Percentiles rank a stretch among this genome's conserved stretches.
Evolutionary conservation across 2,329 filamentous ascomycete species (phyloP).

Genomic region (Gliomastix tumulicola): DNA sequence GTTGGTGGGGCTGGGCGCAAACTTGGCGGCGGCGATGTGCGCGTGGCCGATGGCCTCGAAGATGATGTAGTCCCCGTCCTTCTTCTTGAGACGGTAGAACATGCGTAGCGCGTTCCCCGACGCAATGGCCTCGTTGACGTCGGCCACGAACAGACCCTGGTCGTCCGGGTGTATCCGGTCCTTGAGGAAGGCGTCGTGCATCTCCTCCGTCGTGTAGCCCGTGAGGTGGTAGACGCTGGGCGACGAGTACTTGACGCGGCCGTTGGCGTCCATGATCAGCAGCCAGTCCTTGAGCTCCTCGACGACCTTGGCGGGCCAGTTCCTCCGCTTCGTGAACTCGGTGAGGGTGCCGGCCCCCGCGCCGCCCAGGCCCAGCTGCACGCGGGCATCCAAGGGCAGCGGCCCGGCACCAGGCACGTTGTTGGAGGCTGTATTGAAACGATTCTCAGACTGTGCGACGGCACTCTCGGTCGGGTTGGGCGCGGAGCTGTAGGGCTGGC

Average conservation of each 20-base stretch:
- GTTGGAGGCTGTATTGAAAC: constrained; percentile 23
- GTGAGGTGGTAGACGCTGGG: constrained; percentile 69
- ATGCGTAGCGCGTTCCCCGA: constrained; percentile 73
- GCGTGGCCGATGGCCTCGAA: constrained; percentile 92
- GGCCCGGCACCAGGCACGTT: constrained; percentile 33
- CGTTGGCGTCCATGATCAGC: constrained; percentile 79
- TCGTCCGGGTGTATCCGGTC: constrained; percentile 86
- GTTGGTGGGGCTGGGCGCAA: constrained; percentile 55
- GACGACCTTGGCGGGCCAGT: constrained; percentile 85
- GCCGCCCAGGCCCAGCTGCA: constrained; percentile 15
- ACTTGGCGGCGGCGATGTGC: constrained; percentile 68
- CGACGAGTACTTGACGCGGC: constrained; percentile 79
- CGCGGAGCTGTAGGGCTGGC: constrained; percentile 3
- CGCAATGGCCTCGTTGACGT: constrained; percentile 84
- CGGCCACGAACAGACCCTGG: constrained; percentile 71
- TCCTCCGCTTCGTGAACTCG: constrained; percentile 53
- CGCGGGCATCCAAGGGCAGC: constrained; percentile 29
- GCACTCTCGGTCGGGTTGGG: constrained; percentile 16
- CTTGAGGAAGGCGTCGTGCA: constrained; percentile 69
- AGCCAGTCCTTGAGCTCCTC: constrained; percentile 86
- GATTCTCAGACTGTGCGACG: constrained; percentile 22
- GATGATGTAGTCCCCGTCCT: constrained; percentile 66
- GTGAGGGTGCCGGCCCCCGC: constrained; percentile 38
- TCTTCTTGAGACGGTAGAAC: constrained; percentile 77
- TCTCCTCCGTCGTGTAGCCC: constrained; percentile 64